Conservation (phyloP, 2,329 filamentous ascomycete genomes). For the Colletotrichum lindemuthianum region DNA sequence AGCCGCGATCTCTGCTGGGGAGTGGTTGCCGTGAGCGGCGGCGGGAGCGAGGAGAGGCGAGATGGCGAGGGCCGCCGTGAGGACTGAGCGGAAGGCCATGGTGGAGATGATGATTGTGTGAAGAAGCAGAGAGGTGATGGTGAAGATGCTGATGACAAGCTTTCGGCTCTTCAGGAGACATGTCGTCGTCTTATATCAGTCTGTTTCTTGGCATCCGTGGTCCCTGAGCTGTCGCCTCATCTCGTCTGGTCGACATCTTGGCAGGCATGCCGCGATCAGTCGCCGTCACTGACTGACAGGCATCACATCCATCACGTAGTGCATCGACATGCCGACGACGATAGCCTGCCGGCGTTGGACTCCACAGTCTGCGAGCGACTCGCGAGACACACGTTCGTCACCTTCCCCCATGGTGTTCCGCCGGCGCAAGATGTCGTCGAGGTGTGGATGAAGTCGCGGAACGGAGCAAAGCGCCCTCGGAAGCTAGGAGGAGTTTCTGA, state of each 20-base stretch:
- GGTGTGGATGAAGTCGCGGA: slow-evolving; percentile 10
- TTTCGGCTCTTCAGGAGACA: background rate
- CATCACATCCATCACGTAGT: slow-evolving; percentile 7
- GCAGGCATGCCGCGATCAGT: slow-evolving; percentile 7
- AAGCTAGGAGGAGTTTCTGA: slow-evolving; percentile 10
- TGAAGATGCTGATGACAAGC: slow-evolving; percentile 21
- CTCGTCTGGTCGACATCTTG: slow-evolving; percentile 15
- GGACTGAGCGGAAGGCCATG: slow-evolving; percentile 27
- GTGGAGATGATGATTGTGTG: background rate
- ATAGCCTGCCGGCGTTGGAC: slow-evolving; percentile 1
- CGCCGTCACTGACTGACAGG: slow-evolving; percentile 1
- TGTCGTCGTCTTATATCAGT: slow-evolving; percentile 17
- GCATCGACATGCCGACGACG: slow-evolving; percentile 14
- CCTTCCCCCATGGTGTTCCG: slow-evolving; percentile 23
- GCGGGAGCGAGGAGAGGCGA: slow-evolving; percentile 39
- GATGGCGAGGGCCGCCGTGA: slow-evolving; percentile 26
- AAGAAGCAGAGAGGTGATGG: background rate
- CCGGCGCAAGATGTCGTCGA: slow-evolving; percentile 1
- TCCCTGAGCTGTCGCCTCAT: background rate
- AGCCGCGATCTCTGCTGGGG: slow-evolving; percentile 41
- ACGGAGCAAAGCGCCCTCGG: background rate
- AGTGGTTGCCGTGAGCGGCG: slow-evolving; percentile 46
- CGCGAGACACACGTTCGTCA: slow-evolving; percentile 27
- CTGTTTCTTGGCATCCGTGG: slow-evolving; percentile 15
- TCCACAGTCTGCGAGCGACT: slow-evolving; percentile 11